Base-by-base conservation (phyloP, 352 stramenopile genomes). In the Globisporangium iwayamae region DNA sequence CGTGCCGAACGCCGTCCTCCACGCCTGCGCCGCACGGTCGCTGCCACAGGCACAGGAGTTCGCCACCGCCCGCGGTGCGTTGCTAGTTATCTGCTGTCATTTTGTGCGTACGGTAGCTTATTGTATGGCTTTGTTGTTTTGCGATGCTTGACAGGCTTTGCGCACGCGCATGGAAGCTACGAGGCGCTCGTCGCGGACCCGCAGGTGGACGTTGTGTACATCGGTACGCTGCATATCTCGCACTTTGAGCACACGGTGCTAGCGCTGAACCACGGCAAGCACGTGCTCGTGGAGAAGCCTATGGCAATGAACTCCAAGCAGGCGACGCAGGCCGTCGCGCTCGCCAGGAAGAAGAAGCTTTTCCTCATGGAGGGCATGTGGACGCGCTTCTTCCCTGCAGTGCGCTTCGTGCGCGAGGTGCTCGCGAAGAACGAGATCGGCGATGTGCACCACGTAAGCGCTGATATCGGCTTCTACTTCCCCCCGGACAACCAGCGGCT, bases 231-330 rank as follows among this genome's bases (percentile, higher is more conserved):
- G 16, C 87, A 97, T 70, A 73, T 77, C 25, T 83, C 87, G 67
- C 89, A 96, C 69, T 80, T 76, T 57, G 69, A 76, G 38, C 80
- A 91, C 65, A 78, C 82, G 30, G 56, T 87, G 53, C 70, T 89
- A 62, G 90, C 81, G 20, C 62, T 97, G 7, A 72, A 74, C 30
- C 71, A 80, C 52, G 73, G 79, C 55, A 97, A 97, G 58, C 87
- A 97, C 70, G 84, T 96, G 39, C 73, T 97, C 9, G 76, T 97
- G 34, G 91, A 97, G 70, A 97, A 97, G 62, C 91, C 89, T 2
- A 91, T 96, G 74, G 78, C 83, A 5, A 81, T 97, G 85, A 81
- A 93, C 62, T 54, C 60, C 54, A 62, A 77, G 41, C 87, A 97
- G 73, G 86, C 84, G 4, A 53, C 78, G 32, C 78, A 84, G 43